A percentile compares a stretch with the other conserved stretches of the same genome.
Evolutionary conservation across 495 filamentous ascomycete genomes (phyloP).

Genomic region (Xylaria sp.): DNA sequence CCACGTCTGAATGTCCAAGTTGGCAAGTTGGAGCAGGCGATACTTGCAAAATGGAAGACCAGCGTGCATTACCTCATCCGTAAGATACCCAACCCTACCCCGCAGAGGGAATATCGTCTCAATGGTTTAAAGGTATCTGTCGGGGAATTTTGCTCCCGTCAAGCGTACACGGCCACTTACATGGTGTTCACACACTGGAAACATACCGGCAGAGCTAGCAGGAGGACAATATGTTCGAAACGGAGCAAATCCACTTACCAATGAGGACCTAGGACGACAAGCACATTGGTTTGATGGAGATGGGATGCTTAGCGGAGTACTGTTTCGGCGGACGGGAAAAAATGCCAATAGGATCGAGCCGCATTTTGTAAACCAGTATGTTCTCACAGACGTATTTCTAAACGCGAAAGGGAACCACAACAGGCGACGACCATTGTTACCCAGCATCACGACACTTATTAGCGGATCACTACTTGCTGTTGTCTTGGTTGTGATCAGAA

Average conservation of each 20-base stretch:
- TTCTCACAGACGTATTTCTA: conserved; percentile 67
- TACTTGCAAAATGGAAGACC: conserved; percentile 14
- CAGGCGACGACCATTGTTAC: conserved; percentile 59
- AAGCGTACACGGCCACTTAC: conserved; percentile 54
- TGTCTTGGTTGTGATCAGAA: conserved; percentile 55
- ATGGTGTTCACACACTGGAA: conserved; percentile 59
- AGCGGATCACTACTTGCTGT: conserved; percentile 56
- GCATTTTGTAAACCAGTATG: conserved; percentile 68
- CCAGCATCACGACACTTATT: conserved; percentile 67
- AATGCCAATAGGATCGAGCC: conserved; percentile 50
- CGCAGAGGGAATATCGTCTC: neutral
- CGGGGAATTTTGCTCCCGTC: conserved; percentile 71
- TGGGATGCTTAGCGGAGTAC: conserved; percentile 71
- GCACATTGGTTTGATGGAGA: conserved; percentile 77
- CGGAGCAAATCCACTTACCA: conserved; percentile 69
- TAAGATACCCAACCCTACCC: neutral
- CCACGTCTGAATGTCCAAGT: neutral
- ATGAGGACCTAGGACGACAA: conserved; percentile 60
- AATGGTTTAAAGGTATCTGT: conserved; percentile 49
- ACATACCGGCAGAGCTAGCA: conserved; percentile 63
- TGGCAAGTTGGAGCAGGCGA: neutral
- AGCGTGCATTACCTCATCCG: conserved; percentile 18
- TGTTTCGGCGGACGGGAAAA: conserved; percentile 51
- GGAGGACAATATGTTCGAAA: conserved; percentile 74
- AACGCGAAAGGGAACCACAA: conserved; percentile 52